phyloP scores from a whole-genome alignment of 208 protist genomes.

The Wallacemonas collosoma region DNA sequence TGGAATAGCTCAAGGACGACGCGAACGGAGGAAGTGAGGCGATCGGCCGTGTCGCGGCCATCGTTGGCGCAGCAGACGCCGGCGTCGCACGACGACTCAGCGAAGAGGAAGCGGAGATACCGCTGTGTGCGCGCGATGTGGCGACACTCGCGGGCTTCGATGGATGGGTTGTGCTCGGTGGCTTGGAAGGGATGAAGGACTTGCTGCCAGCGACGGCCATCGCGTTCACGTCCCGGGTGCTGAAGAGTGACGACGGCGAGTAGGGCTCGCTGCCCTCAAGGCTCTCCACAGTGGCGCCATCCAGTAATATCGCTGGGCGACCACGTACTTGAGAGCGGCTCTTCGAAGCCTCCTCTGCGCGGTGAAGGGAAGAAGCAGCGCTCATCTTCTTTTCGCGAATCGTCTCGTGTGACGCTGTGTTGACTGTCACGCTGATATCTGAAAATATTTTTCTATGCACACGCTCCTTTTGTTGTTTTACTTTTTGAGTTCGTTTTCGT shows the following conservation, averaged over 20 bases:
- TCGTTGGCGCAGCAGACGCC: not conserved
- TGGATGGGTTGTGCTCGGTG: not conserved
- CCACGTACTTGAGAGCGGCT: conserved; percentile 41
- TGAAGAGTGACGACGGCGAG: conserved; percentile 17
- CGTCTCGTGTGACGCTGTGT: too few species aligned
- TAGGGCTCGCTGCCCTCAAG: not conserved
- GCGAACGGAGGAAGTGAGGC: conserved; percentile 4
- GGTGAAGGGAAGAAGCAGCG: conserved; percentile 18
- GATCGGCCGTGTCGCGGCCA: not conserved
- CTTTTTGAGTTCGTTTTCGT: too few species aligned
- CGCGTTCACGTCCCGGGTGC: conserved; percentile 24
- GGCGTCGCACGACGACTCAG: not conserved
- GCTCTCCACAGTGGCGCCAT: conserved; percentile 24
- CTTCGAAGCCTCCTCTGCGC: conserved; percentile 30
- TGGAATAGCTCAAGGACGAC: not conserved
- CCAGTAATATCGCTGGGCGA: conserved; percentile 41
- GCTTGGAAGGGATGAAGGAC: not conserved
- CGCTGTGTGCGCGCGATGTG: conserved; percentile 6
- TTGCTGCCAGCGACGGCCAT: not conserved
- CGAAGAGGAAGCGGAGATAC: not conserved
- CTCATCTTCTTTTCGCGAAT: not conserved
- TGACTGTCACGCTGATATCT: too few species aligned
- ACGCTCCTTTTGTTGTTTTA: too few species aligned
- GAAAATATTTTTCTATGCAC: too few species aligned
- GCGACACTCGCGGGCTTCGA: not conserved